Evolutionary conservation across 306 rosid genomes (phyloP).

Genomic region (Cicer judaicum): DNA sequence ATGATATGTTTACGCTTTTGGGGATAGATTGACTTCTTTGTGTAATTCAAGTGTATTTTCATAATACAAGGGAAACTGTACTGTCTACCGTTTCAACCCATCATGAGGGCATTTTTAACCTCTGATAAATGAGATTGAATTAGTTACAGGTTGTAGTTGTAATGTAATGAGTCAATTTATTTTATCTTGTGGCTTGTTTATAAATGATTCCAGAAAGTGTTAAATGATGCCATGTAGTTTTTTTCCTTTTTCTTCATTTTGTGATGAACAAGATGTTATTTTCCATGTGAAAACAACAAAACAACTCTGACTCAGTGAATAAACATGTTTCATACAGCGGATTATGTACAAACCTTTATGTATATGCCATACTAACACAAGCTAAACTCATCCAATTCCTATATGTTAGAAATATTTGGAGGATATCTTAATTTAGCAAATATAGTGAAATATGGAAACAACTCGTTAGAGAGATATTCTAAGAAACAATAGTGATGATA

Average conservation of each 20-base stretch:
- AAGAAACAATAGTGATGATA: background rate
- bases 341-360: background rate
- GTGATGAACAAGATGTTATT: background rate
- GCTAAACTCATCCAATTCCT: background rate
- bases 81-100: background rate
- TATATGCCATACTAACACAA: background rate
- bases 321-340: background rate
- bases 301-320: background rate
- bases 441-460: background rate
- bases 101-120: conserved; percentile 2
- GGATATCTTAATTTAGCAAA: background rate
- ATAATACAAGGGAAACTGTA: background rate
- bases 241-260: background rate
- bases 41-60: background rate
- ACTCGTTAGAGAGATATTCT: conserved; percentile 4
- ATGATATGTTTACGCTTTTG: background rate
- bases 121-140: conserved; percentile 1
- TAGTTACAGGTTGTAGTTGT: background rate
- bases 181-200: background rate
- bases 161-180: conserved; percentile 1
- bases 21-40: background rate
- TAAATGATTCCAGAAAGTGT: background rate
- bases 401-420: background rate
- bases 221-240: background rate
- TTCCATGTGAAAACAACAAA: conserved; percentile 10